These are phyloP conservation scores for Leccinum truebloodii DNA, from an alignment of 768 basidiomycete species.

Conservation along the genomic window DNA sequence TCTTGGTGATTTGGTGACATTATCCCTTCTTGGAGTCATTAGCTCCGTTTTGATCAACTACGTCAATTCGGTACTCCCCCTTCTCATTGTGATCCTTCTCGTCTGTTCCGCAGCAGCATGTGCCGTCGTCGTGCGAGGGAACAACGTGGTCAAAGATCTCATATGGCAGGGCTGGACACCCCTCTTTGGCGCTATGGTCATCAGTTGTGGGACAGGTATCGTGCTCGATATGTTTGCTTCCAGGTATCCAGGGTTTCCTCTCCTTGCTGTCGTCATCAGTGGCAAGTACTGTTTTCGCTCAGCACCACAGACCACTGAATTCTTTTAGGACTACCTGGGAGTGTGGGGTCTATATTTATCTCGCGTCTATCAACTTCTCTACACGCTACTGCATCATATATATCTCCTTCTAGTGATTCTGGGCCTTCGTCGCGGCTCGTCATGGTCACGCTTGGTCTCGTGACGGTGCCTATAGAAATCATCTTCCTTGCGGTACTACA, in stretches of 20 bases:
- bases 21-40: slow-evolving; percentile 77
- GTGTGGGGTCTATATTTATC: slow-evolving; percentile 87
- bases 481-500: slow-evolving; percentile 69
- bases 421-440: slow-evolving; percentile 51
- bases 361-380: slow-evolving; percentile 89
- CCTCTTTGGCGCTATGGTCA: slow-evolving; percentile 86
- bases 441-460: slow-evolving; percentile 65
- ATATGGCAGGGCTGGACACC: slow-evolving; percentile 89
- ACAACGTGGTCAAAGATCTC: slow-evolving; percentile 68
- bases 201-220: slow-evolving; percentile 86
- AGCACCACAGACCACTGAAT: not conserved
- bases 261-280: slow-evolving; percentile 86
- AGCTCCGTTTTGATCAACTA: slow-evolving; percentile 69
- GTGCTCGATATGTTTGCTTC: slow-evolving; percentile 90
- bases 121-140: slow-evolving; percentile 58
- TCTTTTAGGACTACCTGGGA: slow-evolving; percentile 73
- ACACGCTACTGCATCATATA: slow-evolving; percentile 46
- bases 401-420: slow-evolving; percentile 4
- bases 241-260: slow-evolving; percentile 82
- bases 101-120: slow-evolving; percentile 52
- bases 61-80: slow-evolving; percentile 65
- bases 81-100: slow-evolving; percentile 50
- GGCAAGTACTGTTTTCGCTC: slow-evolving; percentile 45
- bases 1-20: slow-evolving; percentile 89
- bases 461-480: slow-evolving; percentile 81